Conservation (phyloP, 495 filamentous ascomycete species). For the Glarea lozoyensis region DNA sequence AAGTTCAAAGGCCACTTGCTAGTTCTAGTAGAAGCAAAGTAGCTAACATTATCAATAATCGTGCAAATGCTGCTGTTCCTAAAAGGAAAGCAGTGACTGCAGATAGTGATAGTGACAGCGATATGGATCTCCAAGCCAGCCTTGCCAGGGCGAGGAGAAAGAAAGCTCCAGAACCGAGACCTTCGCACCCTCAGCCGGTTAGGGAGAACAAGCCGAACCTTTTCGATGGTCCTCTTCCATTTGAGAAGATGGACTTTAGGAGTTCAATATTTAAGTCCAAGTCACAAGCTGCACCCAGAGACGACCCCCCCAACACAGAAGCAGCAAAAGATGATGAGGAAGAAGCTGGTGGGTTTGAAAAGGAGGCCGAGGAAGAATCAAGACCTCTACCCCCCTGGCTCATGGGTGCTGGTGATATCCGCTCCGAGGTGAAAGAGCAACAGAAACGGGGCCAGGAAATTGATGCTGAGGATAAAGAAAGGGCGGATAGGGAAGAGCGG, state of each 20-base stretch:
- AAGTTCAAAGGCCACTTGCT: slow-evolving; percentile 41
- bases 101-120: slow-evolving; percentile 55
- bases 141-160: slow-evolving; percentile 41
- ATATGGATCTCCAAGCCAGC: slow-evolving; percentile 54
- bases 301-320: slow-evolving; percentile 20
- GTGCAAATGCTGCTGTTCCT: slow-evolving; percentile 44
- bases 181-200: slow-evolving; percentile 20
- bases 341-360: slow-evolving; percentile 60
- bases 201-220: slow-evolving; percentile 35
- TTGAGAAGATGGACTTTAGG: slow-evolving; percentile 72
- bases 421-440: slow-evolving; percentile 39
- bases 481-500: slow-evolving; percentile 39
- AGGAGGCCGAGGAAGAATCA: slow-evolving; percentile 34
- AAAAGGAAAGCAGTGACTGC: slow-evolving; percentile 29
- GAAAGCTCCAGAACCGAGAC: slow-evolving; percentile 22
- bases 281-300: slow-evolving; percentile 45
- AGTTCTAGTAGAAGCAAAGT: slow-evolving; percentile 47
- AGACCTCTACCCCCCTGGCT: slow-evolving; percentile 85
- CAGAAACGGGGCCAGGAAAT: slow-evolving; percentile 32
- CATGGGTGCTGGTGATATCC: slow-evolving; percentile 43
- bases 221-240: slow-evolving; percentile 79
- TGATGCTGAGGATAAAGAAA: slow-evolving; percentile 41
- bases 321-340: slow-evolving; percentile 38
- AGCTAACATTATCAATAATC: slow-evolving; percentile 54
- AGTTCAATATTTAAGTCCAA: slow-evolving; percentile 48